Evolutionary conservation across 352 stramenopile genomes (phyloP).

Genomic region (Pythium angustatum): DNA sequence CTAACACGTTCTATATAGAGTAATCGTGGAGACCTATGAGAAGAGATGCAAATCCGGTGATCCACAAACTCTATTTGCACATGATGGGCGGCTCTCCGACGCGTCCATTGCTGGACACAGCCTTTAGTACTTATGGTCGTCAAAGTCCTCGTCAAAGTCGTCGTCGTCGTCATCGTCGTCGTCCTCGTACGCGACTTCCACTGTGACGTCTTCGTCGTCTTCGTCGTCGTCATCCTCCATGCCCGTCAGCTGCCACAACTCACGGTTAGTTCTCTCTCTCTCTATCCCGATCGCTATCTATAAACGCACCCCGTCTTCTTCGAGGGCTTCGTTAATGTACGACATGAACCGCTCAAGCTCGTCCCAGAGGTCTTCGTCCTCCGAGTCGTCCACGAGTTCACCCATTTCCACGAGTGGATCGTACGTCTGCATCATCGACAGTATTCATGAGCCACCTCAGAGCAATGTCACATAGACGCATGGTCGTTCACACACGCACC

Average conservation of each 20-base stretch:
- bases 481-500: slow-evolving; percentile 35
- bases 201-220: slow-evolving; percentile 33
- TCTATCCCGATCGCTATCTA: no score
- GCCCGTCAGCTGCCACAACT: neutral
- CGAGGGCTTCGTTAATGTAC: slow-evolving; percentile 58
- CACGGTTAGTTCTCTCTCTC: no score
- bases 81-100: neutral
- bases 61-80: slow-evolving; percentile 3
- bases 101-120: no score
- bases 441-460: neutral
- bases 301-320: slow-evolving; percentile 46
- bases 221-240: slow-evolving; percentile 33
- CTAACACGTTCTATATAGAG: no score
- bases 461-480: no score
- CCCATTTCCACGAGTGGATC: slow-evolving; percentile 59
- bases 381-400: slow-evolving; percentile 42
- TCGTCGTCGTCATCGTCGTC: slow-evolving; percentile 46
- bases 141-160: slow-evolving; percentile 32
- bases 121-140: slow-evolving; percentile 9
- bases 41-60: no score
- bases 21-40: no score
- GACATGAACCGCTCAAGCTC: slow-evolving; percentile 54
- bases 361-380: slow-evolving; percentile 39
- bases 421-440: slow-evolving; percentile 47
- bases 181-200: slow-evolving; percentile 35